Conservation (phyloP, 2,329 filamentous ascomycete species). For the Fusarium sp. region DNA sequence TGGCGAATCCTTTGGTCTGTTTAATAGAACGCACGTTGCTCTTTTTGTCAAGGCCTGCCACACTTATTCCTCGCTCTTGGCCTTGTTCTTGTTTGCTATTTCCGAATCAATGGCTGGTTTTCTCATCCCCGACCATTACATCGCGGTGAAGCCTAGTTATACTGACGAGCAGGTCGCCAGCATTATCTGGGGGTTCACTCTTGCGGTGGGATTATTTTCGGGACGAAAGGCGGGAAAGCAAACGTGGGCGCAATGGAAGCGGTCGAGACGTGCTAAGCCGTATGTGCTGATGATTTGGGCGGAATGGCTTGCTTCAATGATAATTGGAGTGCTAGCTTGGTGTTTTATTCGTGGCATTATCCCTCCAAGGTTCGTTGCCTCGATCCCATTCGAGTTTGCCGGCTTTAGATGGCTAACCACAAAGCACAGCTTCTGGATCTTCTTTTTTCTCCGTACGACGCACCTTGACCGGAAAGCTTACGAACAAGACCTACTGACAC, state of each 20-base stretch:
- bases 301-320: slow-evolving; percentile 33
- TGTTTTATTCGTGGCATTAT: slow-evolving; percentile 32
- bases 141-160: slow-evolving; percentile 13
- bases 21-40: too few relatives aligned
- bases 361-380: slow-evolving; percentile 23
- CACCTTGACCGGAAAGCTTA: accelerated
- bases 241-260: slow-evolving; percentile 31
- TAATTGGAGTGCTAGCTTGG: slow-evolving; percentile 38
- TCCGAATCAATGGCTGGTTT: slow-evolving; percentile 23
- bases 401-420: not conserved
- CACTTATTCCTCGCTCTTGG: not conserved
- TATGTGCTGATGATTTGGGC: slow-evolving; percentile 39
- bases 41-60: too few relatives aligned
- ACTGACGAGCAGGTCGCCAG: slow-evolving; percentile 38
- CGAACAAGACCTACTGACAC: slow-evolving; percentile 1
- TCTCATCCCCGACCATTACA: slow-evolving; percentile 32
- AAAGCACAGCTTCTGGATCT: slow-evolving; percentile 34
- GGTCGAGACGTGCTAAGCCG: slow-evolving; percentile 23
- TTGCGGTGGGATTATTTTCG: slow-evolving; percentile 34
- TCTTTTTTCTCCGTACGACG: slow-evolving; percentile 29
- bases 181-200: slow-evolving; percentile 41
- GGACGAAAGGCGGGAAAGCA: slow-evolving; percentile 35
- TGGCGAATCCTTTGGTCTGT: too few relatives aligned
- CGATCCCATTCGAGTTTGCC: not conserved
- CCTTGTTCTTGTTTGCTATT: not conserved